Percentiles rank a stretch among this genome's conserved stretches.
phyloP scores from a whole-genome alignment of 768 basidiomycete genomes.

The Agrocybe chaxingu region DNA sequence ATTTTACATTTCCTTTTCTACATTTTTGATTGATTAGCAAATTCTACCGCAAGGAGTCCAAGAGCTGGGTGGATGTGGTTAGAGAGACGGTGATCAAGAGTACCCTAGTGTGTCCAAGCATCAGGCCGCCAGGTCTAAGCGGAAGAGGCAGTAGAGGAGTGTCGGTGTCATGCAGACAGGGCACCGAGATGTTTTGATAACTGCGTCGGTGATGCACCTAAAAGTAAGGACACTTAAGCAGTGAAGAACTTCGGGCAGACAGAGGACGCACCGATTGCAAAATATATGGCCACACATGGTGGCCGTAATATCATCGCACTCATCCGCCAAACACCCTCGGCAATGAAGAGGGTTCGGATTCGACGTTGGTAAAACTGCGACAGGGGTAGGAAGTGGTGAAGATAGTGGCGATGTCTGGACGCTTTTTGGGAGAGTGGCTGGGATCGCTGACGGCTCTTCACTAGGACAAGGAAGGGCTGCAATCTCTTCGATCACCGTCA shows the following conservation, averaged over 20 bases:
- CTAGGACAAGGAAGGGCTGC: background rate
- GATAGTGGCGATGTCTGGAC: constrained; percentile 1
- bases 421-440: too few species aligned
- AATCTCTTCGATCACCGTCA: constrained; percentile 11
- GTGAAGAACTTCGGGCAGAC: background rate
- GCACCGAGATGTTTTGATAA: constrained; percentile 44
- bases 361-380: constrained; percentile 3
- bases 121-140: constrained; percentile 39
- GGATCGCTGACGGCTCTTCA: too few species aligned
- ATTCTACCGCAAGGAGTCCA: too few species aligned
- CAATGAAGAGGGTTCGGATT: constrained; percentile 38
- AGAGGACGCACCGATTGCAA: constrained; percentile 41
- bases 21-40: too few species aligned
- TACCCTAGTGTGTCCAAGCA: too few species aligned
- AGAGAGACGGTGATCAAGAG: too few species aligned
- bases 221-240: background rate
- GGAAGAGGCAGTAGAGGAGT: constrained; percentile 53
- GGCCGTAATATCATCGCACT: constrained; percentile 50
- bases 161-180: constrained; percentile 51
- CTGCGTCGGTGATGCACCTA: constrained; percentile 53
- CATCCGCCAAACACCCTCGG: constrained; percentile 44
- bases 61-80: too few species aligned
- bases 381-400: constrained; percentile 9
- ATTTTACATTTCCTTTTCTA: too few species aligned
- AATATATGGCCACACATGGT: constrained; percentile 66